Base-by-base conservation (phyloP, 495 filamentous ascomycete species). In the Daldinia concentrica region DNA sequence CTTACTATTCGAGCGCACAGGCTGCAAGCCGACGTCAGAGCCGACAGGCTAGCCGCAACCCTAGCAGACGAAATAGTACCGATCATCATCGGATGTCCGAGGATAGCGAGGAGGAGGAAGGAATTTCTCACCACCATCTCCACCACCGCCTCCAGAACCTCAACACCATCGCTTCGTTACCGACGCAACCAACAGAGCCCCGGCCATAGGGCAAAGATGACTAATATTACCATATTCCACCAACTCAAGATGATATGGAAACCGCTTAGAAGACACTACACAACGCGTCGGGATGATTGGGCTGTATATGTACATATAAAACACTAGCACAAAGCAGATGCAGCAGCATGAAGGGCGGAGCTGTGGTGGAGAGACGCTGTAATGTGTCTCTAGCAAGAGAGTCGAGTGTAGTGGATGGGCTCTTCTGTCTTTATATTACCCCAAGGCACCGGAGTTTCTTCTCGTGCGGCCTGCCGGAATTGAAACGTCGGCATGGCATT, bases 11-110 rank as follows among this genome's bases (percentile, higher is more conserved):
- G 1, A 73, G 70, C 14, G 66, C 73, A 8, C 75, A 73, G 36
- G 75, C 75, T 6, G 67, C 75, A 11, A 73, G 69, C 36, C 75
- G 75, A 7, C 73, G 73, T 4, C 64, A 69, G 14, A 77, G 73
- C 41, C 64, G 75, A 26, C 73, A 77, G 34, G 73, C 70, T 7
- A 74, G 73, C 37, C 68, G 73, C 6, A 74, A 76, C 29, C n/a
- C 64, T 8, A 77, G 73, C 37, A 60, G 64, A 7, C 54, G 70
- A 4, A 75, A 73, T 29, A 77, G 75, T 62, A 32, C 45, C 6
- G 73, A 77, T 3, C 58, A 51, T 27, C 37, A 68, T 15, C 15
- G 66, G 12, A 66, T 52, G 29, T 73, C 71, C 3, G 36, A 58
- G 24, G 70, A 72, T 19, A 66, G 58, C 30, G 69, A 72, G 24